Evolutionary conservation across 371 early-diverging fungal species (phyloP), one percentile per base, ranked within the genome.

Genomic region (Blyttiomyces sp.): DNA sequence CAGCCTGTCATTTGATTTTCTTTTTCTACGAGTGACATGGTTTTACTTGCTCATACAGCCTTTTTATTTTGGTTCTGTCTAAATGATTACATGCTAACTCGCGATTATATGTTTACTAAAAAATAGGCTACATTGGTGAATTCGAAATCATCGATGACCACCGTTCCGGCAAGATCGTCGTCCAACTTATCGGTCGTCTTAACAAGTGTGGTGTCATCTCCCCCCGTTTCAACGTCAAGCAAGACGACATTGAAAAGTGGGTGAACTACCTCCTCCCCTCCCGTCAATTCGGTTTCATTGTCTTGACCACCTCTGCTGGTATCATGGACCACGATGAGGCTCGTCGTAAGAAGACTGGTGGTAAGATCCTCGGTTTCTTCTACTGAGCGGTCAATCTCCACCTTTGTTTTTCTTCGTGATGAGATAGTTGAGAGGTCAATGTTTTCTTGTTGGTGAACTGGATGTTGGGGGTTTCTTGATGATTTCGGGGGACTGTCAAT

Each of bases 161-260:
- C 79, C 93, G 97, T 70, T 89, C 94, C 66, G 98, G 97, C 75
- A 99, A 99, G 91, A 95, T 97, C 59, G 94, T 99, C 54, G 87
- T 99, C 70, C 95, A 98, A 79, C 89, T 99, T 54, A 95, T 90
- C 69, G 99, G 99, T 68, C 93, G 99, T 69, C 81, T 99, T 64
- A 99, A 98, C 94, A 99, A 99, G 91, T 96, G 97, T 79, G 99
- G 99, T 83, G 98, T 97, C 69, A 99, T 99, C 82, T 97, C 96
- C 57, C 99, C 99, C 68, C 93, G 98, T 70, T 99, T 97, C 91
- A 93, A 94, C 86, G 88, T 99, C 82, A 89, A 91, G 86, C 81
- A 94, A 64, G 72, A 80, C 70, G 94, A 96, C 64, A 82, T 99
- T 63, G 99, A 99, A 84, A 93, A 92, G 81, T 98, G 94, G 96